Evolutionary conservation across 106 monocot genomes (phyloP).

Genomic region (Allium cepa): DNA sequence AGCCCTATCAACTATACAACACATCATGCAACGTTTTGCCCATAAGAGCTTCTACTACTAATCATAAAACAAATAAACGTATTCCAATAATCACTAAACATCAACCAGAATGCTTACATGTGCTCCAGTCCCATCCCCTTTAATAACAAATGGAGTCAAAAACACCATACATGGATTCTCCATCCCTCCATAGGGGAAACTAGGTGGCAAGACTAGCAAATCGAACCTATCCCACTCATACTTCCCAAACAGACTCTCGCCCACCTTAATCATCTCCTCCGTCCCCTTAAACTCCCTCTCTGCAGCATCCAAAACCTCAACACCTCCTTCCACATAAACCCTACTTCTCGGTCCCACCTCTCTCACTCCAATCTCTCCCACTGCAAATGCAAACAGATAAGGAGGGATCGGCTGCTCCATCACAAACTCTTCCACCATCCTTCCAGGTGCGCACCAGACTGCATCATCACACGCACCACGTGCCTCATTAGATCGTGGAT

Average conservation of each 20-base stretch:
- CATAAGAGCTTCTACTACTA: too few species aligned
- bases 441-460: slow-evolving; percentile 53
- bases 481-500: slow-evolving; percentile 31
- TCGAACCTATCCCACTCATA: slow-evolving; percentile 98
- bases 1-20: too few species aligned
- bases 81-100: too few species aligned
- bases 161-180: slow-evolving; percentile 97
- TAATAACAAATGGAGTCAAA: slow-evolving; percentile 85
- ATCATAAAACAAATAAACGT: too few species aligned
- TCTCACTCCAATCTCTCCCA: slow-evolving; percentile 51
- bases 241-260: slow-evolving; percentile 72
- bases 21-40: too few species aligned
- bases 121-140: slow-evolving; percentile 79
- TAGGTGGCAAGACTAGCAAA: slow-evolving; percentile 75
- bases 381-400: slow-evolving; percentile 88
- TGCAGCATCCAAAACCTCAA: slow-evolving; percentile 48
- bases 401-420: slow-evolving; percentile 89
- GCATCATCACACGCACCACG: slow-evolving; percentile 15
- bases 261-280: slow-evolving; percentile 84
- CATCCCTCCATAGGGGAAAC: slow-evolving; percentile 97
- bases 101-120: background rate
- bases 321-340: slow-evolving; percentile 71
- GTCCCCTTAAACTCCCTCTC: slow-evolving; percentile 72
- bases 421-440: slow-evolving; percentile 73
- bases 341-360: slow-evolving; percentile 80